Conservation (phyloP, 139 green algal genomes). For the Picochlorum sp. region DNA sequence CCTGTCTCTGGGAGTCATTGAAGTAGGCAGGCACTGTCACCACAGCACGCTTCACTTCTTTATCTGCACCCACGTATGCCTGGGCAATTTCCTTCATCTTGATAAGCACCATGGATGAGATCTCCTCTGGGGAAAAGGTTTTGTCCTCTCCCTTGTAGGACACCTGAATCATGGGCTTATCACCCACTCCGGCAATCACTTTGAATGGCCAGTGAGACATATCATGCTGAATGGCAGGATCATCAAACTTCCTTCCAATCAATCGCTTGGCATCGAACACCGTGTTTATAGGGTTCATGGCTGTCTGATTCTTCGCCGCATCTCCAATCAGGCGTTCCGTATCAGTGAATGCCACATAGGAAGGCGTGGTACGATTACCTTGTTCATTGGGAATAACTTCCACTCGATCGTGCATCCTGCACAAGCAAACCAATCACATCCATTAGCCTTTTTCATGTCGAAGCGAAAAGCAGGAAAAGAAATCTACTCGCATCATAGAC, state of each 20-base stretch:
- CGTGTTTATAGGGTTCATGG: constrained; percentile 86
- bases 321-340: constrained; percentile 88
- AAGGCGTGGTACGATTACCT: constrained; percentile 41
- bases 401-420: constrained; percentile 64
- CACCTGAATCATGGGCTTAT: constrained; percentile 87
- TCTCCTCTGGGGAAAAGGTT: constrained; percentile 89
- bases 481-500: not conserved
- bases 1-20: constrained; percentile 95
- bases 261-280: constrained; percentile 97
- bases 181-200: constrained; percentile 46
- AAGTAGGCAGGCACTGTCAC: constrained; percentile 98
- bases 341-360: constrained; percentile 88
- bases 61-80: constrained; percentile 60
- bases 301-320: constrained; percentile 91
- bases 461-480: not conserved
- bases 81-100: constrained; percentile 94
- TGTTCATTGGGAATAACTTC: constrained; percentile 93
- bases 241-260: constrained; percentile 83
- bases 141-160: constrained; percentile 94
- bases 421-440: too few relatives aligned
- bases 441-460: too few relatives aligned
- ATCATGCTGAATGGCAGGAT: constrained; percentile 68
- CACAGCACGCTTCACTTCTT: constrained; percentile 89
- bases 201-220: constrained; percentile 88
- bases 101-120: constrained; percentile 90